These are phyloP conservation scores for Blepharisma stoltei DNA, from an alignment of 73 alveolate species.

Conservation along the genomic window DNA sequence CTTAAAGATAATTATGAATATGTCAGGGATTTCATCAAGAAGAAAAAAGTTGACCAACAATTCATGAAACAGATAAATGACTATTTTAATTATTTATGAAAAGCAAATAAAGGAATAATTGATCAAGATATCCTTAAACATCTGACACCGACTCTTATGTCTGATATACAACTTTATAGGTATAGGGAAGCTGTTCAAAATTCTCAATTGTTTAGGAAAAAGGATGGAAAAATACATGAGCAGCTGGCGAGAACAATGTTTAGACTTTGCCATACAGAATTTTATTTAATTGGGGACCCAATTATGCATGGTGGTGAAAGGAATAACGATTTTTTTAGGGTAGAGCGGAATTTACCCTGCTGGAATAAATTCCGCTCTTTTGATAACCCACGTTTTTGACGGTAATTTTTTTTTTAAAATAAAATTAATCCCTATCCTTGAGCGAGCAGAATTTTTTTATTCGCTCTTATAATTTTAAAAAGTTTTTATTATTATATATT, in stretches of 20 bases:
- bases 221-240: slow-evolving; percentile 17
- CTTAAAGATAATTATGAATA: neutral
- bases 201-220: slow-evolving; percentile 37
- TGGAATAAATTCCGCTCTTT: no score
- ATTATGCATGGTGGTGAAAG: slow-evolving; percentile 48
- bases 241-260: slow-evolving; percentile 46
- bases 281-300: slow-evolving; percentile 45
- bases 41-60: neutral
- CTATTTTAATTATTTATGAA: slow-evolving; percentile 53
- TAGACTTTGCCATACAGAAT: slow-evolving; percentile 32
- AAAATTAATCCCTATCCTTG: no score
- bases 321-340: slow-evolving; percentile 32
- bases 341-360: no score
- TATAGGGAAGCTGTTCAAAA: slow-evolving; percentile 47
- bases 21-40: slow-evolving; percentile 5
- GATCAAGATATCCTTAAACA: slow-evolving; percentile 36
- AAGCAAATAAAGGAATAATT: slow-evolving; percentile 41
- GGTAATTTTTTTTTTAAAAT: no score
- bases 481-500: no score
- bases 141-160: slow-evolving; percentile 34
- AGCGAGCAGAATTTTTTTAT: no score
- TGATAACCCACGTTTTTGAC: no score
- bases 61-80: neutral
- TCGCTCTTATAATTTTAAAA: no score
- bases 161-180: slow-evolving; percentile 35